Conservation (phyloP, 805 yeast genomes). For the Ogataea trehaloabstinens region DNA sequence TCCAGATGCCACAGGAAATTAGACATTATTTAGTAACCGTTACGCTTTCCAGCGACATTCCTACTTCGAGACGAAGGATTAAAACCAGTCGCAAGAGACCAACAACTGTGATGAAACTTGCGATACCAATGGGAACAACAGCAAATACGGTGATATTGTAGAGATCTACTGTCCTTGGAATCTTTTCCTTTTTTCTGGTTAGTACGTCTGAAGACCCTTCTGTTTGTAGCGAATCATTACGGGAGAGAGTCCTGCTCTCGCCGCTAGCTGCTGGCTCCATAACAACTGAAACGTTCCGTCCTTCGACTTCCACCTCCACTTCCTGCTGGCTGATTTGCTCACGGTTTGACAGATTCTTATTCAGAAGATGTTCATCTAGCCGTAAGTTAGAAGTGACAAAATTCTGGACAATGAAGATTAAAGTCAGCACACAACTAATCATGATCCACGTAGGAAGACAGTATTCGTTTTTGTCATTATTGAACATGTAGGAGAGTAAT, state of each 20-base stretch:
- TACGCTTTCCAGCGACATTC: no score
- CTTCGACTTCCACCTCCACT: not conserved
- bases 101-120: conserved; percentile 89
- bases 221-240: not conserved
- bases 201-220: conserved; percentile 11
- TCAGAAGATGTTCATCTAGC: conserved; percentile 29
- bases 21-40: no score
- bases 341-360: conserved; percentile 6
- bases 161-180: conserved; percentile 74
- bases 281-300: not conserved
- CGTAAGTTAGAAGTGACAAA: conserved; percentile 79
- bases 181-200: conserved; percentile 21
- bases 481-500: conserved; percentile 61
- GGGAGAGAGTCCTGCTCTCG: not conserved
- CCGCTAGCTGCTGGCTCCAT: not conserved
- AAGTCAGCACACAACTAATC: conserved; percentile 80
- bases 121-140: conserved; percentile 96
- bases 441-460: conserved; percentile 88
- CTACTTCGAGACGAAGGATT: conserved; percentile 67
- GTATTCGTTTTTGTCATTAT: conserved; percentile 58
- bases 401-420: conserved; percentile 78
- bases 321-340: not conserved
- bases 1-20: no score
- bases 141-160: conserved; percentile 92
- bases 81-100: conserved; percentile 73